phyloP scores from a whole-genome alignment of 192 early-diverging fungal genomes.

The Gryganskiella cystojenkinii region DNA sequence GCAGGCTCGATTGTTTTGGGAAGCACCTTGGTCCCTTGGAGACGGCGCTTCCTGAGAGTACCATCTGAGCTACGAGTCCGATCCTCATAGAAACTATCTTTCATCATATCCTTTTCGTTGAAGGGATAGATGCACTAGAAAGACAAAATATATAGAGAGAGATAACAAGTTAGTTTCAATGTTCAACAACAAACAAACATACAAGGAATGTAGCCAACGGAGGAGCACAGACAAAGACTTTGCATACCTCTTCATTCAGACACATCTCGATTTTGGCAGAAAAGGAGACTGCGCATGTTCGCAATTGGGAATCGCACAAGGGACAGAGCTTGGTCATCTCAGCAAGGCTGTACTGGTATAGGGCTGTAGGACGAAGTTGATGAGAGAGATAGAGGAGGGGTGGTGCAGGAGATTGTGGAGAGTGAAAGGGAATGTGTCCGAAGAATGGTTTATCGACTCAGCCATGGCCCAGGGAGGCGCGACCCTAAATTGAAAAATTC shows the following conservation, averaged over 20 bases:
- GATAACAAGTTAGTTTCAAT: slow-evolving; percentile 5
- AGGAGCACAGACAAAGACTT: too few relatives aligned
- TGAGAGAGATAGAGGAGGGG: too few relatives aligned
- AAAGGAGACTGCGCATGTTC: too few relatives aligned
- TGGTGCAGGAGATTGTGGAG: neutral
- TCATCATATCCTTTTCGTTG: slow-evolving; percentile 3
- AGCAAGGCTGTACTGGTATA: neutral
- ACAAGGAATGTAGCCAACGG: too few relatives aligned
- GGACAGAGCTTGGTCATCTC: neutral
- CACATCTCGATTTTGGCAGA: too few relatives aligned
- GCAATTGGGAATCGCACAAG: too few relatives aligned
- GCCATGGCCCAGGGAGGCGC: neutral
- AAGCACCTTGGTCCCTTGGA: too few relatives aligned
- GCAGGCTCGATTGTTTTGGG: neutral
- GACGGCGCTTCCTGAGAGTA: slow-evolving; percentile 4
- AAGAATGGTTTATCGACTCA: neutral
- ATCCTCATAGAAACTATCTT: slow-evolving; percentile 2
- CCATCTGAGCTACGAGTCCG: neutral
- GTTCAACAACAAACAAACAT: too few relatives aligned
- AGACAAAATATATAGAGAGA: neutral
- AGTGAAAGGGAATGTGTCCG: neutral
- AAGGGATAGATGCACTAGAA: slow-evolving; percentile 47
- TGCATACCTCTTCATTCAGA: too few relatives aligned
- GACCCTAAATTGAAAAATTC: neutral
- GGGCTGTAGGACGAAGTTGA: neutral